Evolutionary conservation across 1,139 yeast species (phyloP).

Genomic region (Yarrowia galli): DNA sequence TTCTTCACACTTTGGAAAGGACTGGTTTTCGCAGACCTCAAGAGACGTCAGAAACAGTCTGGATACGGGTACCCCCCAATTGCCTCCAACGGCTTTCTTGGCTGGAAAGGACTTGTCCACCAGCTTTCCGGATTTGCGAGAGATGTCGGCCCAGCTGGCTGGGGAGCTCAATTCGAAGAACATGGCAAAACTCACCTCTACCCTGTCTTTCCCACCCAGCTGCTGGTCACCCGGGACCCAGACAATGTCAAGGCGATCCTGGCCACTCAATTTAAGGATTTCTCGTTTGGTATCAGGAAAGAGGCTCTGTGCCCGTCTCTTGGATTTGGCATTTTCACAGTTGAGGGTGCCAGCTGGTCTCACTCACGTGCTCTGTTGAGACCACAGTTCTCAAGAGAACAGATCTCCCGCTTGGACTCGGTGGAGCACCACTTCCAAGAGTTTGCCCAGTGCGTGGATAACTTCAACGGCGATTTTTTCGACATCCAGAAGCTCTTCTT

Average conservation of each 20-base stretch:
- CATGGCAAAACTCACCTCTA: neutral
- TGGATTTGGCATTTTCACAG: conserved; percentile 16
- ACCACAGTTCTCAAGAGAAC: conserved; percentile 14
- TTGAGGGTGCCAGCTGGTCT: conserved; percentile 11
- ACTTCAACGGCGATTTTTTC: neutral
- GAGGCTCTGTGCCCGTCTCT: conserved; percentile 16
- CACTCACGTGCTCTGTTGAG: conserved; percentile 4
- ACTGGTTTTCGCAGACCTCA: neutral
- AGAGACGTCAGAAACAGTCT: conserved; percentile 4
- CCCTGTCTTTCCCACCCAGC: conserved; percentile 2
- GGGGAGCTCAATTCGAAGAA: conserved; percentile 11
- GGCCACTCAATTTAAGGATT: conserved; percentile 19
- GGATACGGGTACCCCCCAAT: conserved; percentile 9
- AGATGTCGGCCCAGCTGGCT: conserved; percentile 6
- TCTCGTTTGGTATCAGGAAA: conserved; percentile 16
- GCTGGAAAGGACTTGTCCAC: conserved; percentile 9
- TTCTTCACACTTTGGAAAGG: neutral
- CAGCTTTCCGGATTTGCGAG: conserved; percentile 2
- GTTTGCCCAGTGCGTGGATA: conserved; percentile 9
- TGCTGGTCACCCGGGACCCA: conserved; percentile 7
- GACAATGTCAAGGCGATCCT: conserved; percentile 17
- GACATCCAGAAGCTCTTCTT: conserved; percentile 13
- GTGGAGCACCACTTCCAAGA: conserved; percentile 16
- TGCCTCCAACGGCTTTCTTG: conserved; percentile 13
- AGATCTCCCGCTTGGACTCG: neutral